Conservation (phyloP, 1,284 basidiomycete genomes). For the Trametes hirsuta region DNA sequence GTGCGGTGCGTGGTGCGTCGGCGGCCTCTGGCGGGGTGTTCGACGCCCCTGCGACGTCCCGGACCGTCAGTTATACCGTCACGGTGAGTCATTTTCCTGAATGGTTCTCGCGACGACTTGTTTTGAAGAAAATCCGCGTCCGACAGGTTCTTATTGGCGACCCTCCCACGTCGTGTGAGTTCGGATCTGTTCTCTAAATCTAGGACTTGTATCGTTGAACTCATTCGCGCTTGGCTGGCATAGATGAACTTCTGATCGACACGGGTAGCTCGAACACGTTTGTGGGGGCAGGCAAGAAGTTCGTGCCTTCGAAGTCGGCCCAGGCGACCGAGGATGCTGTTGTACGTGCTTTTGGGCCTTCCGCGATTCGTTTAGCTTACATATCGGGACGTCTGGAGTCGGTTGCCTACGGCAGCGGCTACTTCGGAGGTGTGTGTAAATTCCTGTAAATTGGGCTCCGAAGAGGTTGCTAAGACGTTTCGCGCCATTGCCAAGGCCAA, state of each 20-base stretch:
- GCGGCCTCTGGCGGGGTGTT: constrained; percentile 1
- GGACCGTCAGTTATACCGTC: constrained; percentile 28
- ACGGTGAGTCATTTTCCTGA: constrained; percentile 9
- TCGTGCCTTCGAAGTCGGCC: constrained; percentile 22
- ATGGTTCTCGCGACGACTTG: too few species aligned
- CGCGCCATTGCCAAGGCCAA: constrained; percentile 2
- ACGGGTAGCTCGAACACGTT: constrained; percentile 37
- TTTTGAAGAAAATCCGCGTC: neutral
- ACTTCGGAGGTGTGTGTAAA: constrained; percentile 42
- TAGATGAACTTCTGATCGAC: constrained; percentile 30
- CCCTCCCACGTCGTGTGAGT: constrained; percentile 25
- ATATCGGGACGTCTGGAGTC: constrained; percentile 17
- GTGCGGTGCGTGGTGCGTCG: neutral
- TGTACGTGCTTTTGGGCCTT: constrained; percentile 7
- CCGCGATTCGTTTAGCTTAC: too few species aligned
- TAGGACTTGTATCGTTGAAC: too few species aligned
- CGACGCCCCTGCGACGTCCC: constrained; percentile 19
- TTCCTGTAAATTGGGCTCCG: neutral
- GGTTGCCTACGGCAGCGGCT: constrained; percentile 55
- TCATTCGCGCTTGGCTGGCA: neutral
- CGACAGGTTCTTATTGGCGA: constrained; percentile 22
- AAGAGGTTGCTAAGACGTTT: too few species aligned
- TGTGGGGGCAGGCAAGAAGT: constrained; percentile 33
- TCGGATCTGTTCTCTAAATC: neutral
- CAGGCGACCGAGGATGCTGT: constrained; percentile 27